These are phyloP conservation scores for Leucocoprinus birnbaumii DNA, from an alignment of 768 basidiomycete species.

Conservation along the genomic window DNA sequence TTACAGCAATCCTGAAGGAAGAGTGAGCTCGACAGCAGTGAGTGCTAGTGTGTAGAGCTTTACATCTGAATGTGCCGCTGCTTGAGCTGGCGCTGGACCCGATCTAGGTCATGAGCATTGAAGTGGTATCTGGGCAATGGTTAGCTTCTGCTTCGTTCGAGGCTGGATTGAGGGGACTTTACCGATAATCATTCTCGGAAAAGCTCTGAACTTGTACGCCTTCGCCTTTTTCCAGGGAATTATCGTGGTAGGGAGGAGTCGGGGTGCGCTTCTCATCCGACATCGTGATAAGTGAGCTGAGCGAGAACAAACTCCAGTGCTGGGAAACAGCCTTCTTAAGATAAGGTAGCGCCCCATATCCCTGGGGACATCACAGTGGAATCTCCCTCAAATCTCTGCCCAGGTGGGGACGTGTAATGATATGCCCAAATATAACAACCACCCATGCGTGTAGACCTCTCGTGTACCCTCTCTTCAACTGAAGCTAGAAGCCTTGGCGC, in stretches of 20 bases:
- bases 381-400: not conserved
- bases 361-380: not conserved
- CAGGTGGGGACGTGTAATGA: not conserved
- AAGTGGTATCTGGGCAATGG: slow-evolving; percentile 30
- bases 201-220: not conserved
- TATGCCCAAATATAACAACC: not conserved
- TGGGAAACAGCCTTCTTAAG: not conserved
- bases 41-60: slow-evolving; percentile 15
- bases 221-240: slow-evolving; percentile 20
- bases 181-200: not conserved
- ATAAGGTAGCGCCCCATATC: not conserved
- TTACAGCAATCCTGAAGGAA: slow-evolving; percentile 56
- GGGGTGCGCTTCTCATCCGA: slow-evolving; percentile 16
- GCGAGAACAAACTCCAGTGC: too few species aligned
- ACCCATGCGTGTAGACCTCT: not conserved
- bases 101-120: slow-evolving; percentile 62
- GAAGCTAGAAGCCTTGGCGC: not conserved
- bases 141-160: not conserved
- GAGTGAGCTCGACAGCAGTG: not conserved
- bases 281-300: slow-evolving; percentile 15
- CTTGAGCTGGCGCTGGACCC: slow-evolving; percentile 69
- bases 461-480: too few species aligned
- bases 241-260: slow-evolving; percentile 14
- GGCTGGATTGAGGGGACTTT: not conserved
- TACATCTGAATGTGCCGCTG: slow-evolving; percentile 82